Evolutionary conservation across 257 asterid genomes (phyloP).

Genomic region (Fraxinus anomala): DNA sequence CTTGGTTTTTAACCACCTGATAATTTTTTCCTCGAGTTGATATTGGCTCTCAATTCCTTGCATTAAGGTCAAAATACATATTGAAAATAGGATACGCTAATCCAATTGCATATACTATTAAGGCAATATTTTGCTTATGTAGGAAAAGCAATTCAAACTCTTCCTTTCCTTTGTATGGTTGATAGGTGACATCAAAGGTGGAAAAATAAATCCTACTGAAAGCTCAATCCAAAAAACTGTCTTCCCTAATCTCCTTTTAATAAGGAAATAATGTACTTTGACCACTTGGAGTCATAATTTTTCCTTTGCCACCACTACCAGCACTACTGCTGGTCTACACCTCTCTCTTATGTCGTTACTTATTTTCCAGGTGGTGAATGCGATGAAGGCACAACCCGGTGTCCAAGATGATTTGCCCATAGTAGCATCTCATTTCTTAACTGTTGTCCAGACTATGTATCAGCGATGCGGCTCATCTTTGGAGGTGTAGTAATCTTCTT

Average conservation of each 20-base stretch:
- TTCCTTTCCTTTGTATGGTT: neutral
- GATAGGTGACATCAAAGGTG: neutral
- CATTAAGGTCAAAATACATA: neutral
- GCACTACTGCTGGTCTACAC: neutral
- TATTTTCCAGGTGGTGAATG: slow-evolving; percentile 66
- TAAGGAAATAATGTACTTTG: neutral
- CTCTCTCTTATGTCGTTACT: slow-evolving; percentile 22
- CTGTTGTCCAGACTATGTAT: slow-evolving; percentile 71
- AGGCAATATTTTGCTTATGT: neutral
- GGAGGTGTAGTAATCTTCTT: slow-evolving; percentile 58
- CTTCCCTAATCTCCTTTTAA: neutral
- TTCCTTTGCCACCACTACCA: neutral
- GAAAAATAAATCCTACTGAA: neutral
- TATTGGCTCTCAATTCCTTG: neutral
- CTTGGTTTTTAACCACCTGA: neutral
- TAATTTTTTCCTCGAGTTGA: neutral
- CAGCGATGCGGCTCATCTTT: slow-evolving; percentile 77
- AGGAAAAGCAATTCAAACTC: neutral
- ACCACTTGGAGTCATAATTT: neutral
- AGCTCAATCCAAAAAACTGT: neutral
- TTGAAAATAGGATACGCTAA: neutral
- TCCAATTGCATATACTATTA: neutral
- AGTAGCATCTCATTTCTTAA: slow-evolving; percentile 62
- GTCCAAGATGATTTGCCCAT: slow-evolving; percentile 62
- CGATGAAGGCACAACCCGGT: slow-evolving; percentile 74